Evolutionary conservation across 2,329 filamentous ascomycete genomes (phyloP).

Genomic region (Trichocomaceae sp.): DNA sequence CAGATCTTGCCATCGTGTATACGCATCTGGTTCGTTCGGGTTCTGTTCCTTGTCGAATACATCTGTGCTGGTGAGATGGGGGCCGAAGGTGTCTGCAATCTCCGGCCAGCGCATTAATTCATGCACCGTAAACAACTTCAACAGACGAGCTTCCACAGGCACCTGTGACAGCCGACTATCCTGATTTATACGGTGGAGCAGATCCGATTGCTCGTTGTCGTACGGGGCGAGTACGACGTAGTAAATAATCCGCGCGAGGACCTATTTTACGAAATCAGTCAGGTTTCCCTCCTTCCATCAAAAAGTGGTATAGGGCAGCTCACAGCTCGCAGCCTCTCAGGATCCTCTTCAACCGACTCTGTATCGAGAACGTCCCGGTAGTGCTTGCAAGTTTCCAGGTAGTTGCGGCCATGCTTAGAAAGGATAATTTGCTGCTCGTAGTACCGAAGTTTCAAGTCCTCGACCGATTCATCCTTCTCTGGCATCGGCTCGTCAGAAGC

Average conservation of each 20-base stretch:
- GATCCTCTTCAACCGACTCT: constrained; percentile 86
- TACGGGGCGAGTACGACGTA: constrained; percentile 94
- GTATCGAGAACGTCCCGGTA: constrained; percentile 96
- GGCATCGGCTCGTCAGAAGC: constrained; percentile 70
- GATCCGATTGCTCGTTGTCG: constrained; percentile 97
- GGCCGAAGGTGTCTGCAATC: constrained; percentile 80
- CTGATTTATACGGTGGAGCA: constrained; percentile 84
- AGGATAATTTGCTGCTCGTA: constrained; percentile 96
- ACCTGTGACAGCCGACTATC: constrained; percentile 76
- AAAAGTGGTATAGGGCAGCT: constrained; percentile 25
- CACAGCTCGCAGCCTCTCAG: constrained; percentile 77
- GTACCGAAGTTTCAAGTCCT: constrained; percentile 89
- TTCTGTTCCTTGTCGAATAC: constrained; percentile 66
- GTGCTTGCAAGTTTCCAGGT: constrained; percentile 95
- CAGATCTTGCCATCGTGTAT: constrained; percentile 85
- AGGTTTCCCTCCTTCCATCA: background rate
- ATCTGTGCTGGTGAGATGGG: constrained; percentile 80
- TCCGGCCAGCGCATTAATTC: constrained; percentile 99
- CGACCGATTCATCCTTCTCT: constrained; percentile 80
- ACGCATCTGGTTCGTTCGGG: constrained; percentile 70
- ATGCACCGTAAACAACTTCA: constrained; percentile 90
- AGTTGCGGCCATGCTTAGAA: constrained; percentile 95
- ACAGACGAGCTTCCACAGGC: constrained; percentile 70
- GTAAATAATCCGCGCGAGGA: constrained; percentile 92
- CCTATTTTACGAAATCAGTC: constrained; percentile 43